Base-by-base conservation (phyloP, 345 rosid genomes). In the Eutrema yunnanense region DNA sequence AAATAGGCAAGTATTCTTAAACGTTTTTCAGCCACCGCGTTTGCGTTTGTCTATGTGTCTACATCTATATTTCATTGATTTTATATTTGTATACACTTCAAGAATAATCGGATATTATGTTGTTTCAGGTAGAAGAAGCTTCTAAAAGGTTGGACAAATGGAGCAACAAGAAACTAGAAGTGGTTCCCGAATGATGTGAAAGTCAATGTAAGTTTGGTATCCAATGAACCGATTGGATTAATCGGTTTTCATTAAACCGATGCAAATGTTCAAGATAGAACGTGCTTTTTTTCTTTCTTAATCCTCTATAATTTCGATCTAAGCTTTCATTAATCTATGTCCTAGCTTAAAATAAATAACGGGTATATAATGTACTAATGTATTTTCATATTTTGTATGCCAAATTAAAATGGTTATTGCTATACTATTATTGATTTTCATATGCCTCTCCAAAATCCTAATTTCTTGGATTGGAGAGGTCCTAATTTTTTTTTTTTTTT, bases 1-100 rank as follows among this genome's bases (percentile, higher is more conserved):
- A 86, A 84, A 73, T 90, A 87, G 82, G 93, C 77, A 68, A 9
- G 6, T 62, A 3, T 26, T 10, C 12, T 22, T 33, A 27, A 56
- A 14, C 9, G 0, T 34, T 14, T 46, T 22, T 22, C 26, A 22
- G 2, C 7, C 12, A 8, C 16, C 0, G n/a, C 22, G 40, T 32
- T 16, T 63, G 41, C 32, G 46, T 49, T 40, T 56, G 27, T 9
- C n/a, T 65, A 29, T 6, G 14, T 50, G 19, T 33, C 0, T 33
- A 13, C 58, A 6, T 16, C 27, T 41, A 47, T 63, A 42, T 11
- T 60, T 50, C 3, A 43, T 44, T 16, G 44, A 16, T 57, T n/a
- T 9, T 2, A n/a, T 30, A 49, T 26, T 57, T n/a, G 6, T 3
- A n/a, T 30, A 49, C 33, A 11, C 9, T 63, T 36, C 3, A n/a